Percentiles rank a stretch among this genome's conserved stretches.
Conservation (phyloP, 225 moss, liverwort and hornwort genomes). For the Marchantia polymorpha region DNA sequence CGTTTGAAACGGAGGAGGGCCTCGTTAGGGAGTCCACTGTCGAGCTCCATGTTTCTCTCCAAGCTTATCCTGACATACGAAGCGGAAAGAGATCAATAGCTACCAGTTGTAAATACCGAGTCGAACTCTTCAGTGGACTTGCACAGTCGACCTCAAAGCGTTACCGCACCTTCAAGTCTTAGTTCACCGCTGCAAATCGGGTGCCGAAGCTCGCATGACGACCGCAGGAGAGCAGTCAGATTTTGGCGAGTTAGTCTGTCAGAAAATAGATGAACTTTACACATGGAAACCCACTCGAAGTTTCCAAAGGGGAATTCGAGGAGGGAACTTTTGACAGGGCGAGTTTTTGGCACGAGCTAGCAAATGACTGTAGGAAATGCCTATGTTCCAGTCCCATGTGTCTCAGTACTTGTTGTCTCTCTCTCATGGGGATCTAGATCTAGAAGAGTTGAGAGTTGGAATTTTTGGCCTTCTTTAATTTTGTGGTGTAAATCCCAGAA, state of each 20-base stretch:
- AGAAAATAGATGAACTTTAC: neutral
- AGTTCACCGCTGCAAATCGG: neutral
- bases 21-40: neutral
- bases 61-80: too few relatives aligned
- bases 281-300: neutral
- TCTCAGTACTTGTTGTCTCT: neutral
- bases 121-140: neutral
- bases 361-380: neutral
- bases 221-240: too few relatives aligned
- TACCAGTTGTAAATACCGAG: neutral
- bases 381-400: neutral
- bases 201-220: too few relatives aligned
- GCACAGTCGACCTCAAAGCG: too few relatives aligned
- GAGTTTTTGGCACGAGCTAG: neutral
- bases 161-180: neutral
- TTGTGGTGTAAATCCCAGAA: too few relatives aligned
- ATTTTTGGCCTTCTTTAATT: neutral
- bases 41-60: neutral
- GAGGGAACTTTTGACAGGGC: neutral
- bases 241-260: slow-evolving; percentile 1
- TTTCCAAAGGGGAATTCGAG: neutral
- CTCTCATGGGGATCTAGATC: neutral
- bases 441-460: neutral
- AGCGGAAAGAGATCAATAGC: neutral
- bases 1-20: neutral